Evolutionary conservation across 257 asterid species (phyloP).

Genomic region (Mitragyna speciosa): DNA sequence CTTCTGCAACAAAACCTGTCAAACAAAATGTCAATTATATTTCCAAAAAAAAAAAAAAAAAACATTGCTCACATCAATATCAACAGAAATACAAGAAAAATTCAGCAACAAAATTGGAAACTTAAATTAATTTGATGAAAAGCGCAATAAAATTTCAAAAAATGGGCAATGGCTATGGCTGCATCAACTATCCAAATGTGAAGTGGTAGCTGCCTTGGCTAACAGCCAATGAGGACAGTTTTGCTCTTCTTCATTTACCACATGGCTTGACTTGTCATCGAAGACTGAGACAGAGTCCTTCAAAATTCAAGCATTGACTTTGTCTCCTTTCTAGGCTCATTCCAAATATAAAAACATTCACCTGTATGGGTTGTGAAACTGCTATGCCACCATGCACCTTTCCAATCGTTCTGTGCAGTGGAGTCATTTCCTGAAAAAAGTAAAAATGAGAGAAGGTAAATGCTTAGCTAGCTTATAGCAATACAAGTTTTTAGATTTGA

Average conservation of each 20-base stretch:
- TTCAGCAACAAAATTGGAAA: not conserved
- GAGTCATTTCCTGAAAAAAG: constrained; percentile 59
- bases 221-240: not conserved
- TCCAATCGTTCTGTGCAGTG: constrained; percentile 62
- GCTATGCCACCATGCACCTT: constrained; percentile 96
- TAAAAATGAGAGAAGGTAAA: not conserved
- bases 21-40: constrained; percentile 6
- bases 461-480: not conserved
- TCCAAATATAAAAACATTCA: constrained; percentile 13
- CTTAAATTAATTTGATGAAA: not conserved
- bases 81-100: not conserved
- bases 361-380: constrained; percentile 70
- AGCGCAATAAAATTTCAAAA: not conserved
- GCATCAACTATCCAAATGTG: not conserved
- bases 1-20: constrained; percentile 66
- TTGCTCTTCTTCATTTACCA: not conserved
- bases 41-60: not conserved
- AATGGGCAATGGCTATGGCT: not conserved
- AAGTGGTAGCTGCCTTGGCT: not conserved
- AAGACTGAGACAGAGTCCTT: not conserved
- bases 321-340: not conserved
- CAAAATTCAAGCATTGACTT: not conserved
- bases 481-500: not conserved
- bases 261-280: not conserved
- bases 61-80: not conserved